Conservation (phyloP, 441 rosid species). For the Heliophila coronopifolia region DNA sequence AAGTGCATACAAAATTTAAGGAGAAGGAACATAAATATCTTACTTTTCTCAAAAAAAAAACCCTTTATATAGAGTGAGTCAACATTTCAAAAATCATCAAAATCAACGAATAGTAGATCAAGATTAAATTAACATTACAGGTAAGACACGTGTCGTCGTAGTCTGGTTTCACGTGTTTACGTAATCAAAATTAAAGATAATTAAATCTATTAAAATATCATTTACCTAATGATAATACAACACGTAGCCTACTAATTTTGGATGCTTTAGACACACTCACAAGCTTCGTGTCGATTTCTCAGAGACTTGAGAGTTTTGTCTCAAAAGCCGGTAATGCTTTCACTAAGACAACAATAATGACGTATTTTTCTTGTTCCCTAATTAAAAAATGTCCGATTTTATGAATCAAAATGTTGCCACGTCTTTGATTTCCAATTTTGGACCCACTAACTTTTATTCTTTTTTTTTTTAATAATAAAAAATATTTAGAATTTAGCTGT, state of each 20-base stretch:
- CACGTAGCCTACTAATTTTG: slow-evolving; percentile 22
- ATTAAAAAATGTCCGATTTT: slow-evolving; percentile 13
- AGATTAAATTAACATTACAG: slow-evolving; percentile 11
- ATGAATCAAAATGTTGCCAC: slow-evolving; percentile 22
- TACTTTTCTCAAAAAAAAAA: slow-evolving; percentile 10
- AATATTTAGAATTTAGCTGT: slow-evolving; percentile 17
- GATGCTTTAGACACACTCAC: slow-evolving; percentile 31
- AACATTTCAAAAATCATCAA: slow-evolving; percentile 21
- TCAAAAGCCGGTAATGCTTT: slow-evolving; percentile 29
- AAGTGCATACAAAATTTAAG: slow-evolving; percentile 27
- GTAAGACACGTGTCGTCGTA: slow-evolving; percentile 20
- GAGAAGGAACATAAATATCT: slow-evolving; percentile 29
- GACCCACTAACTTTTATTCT: slow-evolving; percentile 12
- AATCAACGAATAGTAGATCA: slow-evolving; percentile 28
- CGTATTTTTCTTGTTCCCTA: slow-evolving; percentile 15
- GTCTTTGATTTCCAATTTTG: slow-evolving; percentile 4
- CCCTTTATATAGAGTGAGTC: slow-evolving; percentile 17
- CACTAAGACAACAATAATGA: slow-evolving; percentile 26
- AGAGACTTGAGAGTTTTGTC: slow-evolving; percentile 19
- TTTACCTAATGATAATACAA: background rate
- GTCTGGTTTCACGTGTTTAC: slow-evolving; percentile 25
- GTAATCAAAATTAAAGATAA: slow-evolving; percentile 12
- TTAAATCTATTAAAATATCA: background rate
- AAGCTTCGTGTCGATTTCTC: slow-evolving; percentile 28
- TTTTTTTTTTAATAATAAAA: background rate